These are phyloP conservation scores for Fusarium verticillioides DNA, from an alignment of 2,329 filamentous ascomycete species.

Conservation along the genomic window DNA sequence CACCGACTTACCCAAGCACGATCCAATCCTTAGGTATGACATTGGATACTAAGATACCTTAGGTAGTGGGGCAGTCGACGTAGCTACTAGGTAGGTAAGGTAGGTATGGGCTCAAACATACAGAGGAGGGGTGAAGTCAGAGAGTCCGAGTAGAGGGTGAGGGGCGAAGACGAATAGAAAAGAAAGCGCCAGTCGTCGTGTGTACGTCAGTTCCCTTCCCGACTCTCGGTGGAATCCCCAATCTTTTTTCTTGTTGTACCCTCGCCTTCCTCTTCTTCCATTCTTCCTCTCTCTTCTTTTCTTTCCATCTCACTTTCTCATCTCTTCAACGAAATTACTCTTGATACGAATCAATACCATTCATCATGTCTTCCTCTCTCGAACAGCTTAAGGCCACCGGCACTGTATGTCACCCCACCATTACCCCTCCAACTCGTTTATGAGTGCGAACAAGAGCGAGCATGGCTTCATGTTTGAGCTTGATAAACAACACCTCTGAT, in stretches of 20 bases:
- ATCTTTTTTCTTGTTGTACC: slow-evolving; percentile 33
- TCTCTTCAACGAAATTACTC: slow-evolving; percentile 18
- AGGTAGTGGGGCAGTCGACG: slow-evolving; percentile 19
- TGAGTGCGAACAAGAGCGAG: slow-evolving; percentile 22
- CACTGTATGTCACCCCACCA: slow-evolving; percentile 76
- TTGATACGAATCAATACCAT: slow-evolving; percentile 24
- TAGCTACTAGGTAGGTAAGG: neutral
- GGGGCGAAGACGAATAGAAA: slow-evolving; percentile 31
- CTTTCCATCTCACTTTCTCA: slow-evolving; percentile 26
- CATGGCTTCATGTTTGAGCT: slow-evolving; percentile 7
- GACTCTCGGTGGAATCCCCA: slow-evolving; percentile 35
- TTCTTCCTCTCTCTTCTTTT: slow-evolving; percentile 5
- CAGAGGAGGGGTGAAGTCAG: slow-evolving; percentile 34
- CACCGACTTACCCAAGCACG: neutral
- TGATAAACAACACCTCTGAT: neutral
- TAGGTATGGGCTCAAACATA: neutral
- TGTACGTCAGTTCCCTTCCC: slow-evolving; percentile 41
- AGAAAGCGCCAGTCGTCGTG: slow-evolving; percentile 32
- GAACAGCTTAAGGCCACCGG: slow-evolving; percentile 97
- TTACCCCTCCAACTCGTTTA: slow-evolving; percentile 47
- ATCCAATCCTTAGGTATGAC: slow-evolving; percentile 9
- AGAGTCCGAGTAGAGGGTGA: slow-evolving; percentile 2
- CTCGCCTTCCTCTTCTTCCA: slow-evolving; percentile 16
- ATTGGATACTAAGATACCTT: slow-evolving; percentile 3
- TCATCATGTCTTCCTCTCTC: slow-evolving; percentile 83